phyloP scores from a whole-genome alignment of 2,329 filamentous ascomycete species.

The Aspergillus fijiensis region DNA sequence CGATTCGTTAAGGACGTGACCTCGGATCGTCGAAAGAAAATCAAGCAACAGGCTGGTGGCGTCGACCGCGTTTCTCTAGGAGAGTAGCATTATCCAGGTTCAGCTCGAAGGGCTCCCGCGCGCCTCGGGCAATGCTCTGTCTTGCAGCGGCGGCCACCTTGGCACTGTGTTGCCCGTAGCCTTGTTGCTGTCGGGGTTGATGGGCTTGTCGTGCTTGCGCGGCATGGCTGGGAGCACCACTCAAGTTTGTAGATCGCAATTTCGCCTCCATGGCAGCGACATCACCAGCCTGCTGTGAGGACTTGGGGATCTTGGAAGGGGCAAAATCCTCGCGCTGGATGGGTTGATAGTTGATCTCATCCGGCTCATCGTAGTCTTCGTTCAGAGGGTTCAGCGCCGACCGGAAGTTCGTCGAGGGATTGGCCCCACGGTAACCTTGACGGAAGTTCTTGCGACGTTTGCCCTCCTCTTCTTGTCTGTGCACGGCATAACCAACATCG shows the following conservation, averaged over 20 bases:
- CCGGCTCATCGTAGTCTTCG: conserved; percentile 62
- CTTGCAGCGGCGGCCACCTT: conserved; percentile 80
- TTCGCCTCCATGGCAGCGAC: conserved; percentile 80
- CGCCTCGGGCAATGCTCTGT: conserved; percentile 70
- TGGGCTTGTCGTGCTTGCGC: conserved; percentile 61
- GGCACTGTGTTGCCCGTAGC: conserved; percentile 87
- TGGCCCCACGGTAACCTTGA: conserved; percentile 64
- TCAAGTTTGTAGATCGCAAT: conserved; percentile 77
- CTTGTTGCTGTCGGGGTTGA: conserved; percentile 55
- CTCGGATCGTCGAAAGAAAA: background rate
- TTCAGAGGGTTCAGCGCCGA: conserved; percentile 65
- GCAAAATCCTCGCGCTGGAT: conserved; percentile 35
- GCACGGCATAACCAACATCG: conserved; percentile 96
- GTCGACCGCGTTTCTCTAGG: conserved; percentile 66
- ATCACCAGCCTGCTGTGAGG: conserved; percentile 54
- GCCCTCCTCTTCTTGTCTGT: conserved; percentile 91
- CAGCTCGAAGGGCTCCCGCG: conserved; percentile 85
- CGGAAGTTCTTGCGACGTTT: conserved; percentile 84
- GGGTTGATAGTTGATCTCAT: conserved; percentile 39
- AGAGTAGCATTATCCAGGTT: conserved; percentile 88
- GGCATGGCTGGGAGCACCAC: conserved; percentile 57
- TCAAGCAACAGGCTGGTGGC: conserved; percentile 33
- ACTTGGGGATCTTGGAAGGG: conserved; percentile 67
- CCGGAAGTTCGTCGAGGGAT: conserved; percentile 56
- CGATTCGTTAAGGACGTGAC: conserved; percentile 3